A percentile compares a stretch with the other conserved stretches of the same genome.
phyloP scores from a whole-genome alignment of 768 basidiomycete genomes.

The Lepiota brunneoincarnata region DNA sequence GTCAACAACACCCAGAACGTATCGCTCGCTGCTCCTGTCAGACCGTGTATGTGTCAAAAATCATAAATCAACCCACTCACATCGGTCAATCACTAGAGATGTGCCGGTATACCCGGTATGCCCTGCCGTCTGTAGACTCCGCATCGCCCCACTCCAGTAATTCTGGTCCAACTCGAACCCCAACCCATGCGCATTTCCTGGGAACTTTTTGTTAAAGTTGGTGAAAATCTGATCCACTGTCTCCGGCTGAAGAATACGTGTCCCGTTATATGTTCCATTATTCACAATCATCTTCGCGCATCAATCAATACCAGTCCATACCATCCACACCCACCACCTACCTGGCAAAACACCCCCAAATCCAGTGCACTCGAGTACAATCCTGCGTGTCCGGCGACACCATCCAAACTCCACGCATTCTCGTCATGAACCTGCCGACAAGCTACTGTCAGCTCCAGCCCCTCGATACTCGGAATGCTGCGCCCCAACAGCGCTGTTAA shows the following conservation, averaged over 20 bases:
- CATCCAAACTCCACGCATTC: constrained; percentile 25
- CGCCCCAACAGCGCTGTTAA: neutral
- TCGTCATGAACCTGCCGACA: constrained; percentile 24
- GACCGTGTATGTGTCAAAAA: neutral
- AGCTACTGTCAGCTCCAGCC: constrained; percentile 1
- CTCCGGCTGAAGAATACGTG: constrained; percentile 20
- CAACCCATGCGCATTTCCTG: constrained; percentile 24
- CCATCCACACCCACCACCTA: neutral
- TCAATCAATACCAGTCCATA: neutral
- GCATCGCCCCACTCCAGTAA: constrained; percentile 27
- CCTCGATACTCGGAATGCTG: neutral
- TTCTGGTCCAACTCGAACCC: constrained; percentile 26
- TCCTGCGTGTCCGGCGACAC: constrained; percentile 26
- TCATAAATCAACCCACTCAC: constrained; percentile 13
- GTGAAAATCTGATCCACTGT: constrained; percentile 27
- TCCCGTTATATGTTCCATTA: constrained; percentile 24
- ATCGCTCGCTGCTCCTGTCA: constrained; percentile 21
- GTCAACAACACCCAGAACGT: constrained; percentile 26
- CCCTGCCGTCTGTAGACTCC: constrained; percentile 24
- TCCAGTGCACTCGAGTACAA: constrained; percentile 25
- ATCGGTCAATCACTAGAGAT: constrained; percentile 25
- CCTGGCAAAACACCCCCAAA: constrained; percentile 26
- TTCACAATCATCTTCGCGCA: constrained; percentile 25
- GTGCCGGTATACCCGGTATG: constrained; percentile 27
- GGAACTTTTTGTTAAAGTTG: constrained; percentile 24